phyloP scores from a whole-genome alignment of 2,329 filamentous ascomycete genomes.

The Talaromyces funiculosus region DNA sequence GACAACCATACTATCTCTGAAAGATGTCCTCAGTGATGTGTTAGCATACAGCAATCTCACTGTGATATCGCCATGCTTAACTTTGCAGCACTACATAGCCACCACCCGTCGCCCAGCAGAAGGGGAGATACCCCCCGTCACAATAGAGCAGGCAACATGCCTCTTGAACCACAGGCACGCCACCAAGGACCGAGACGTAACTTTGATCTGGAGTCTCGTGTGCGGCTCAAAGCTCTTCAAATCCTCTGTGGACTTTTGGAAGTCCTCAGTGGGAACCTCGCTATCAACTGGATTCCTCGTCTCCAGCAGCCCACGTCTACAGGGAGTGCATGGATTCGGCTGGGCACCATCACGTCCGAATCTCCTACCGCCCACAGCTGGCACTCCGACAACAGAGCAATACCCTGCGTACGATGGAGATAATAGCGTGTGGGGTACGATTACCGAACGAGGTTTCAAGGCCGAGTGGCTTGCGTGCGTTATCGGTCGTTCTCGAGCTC shows the following conservation, averaged over 20 bases:
- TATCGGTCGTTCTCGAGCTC: background rate
- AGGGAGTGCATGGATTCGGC: conserved; percentile 2
- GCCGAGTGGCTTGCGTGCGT: background rate
- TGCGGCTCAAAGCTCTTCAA: conserved; percentile 12
- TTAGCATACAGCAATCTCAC: conserved; percentile 7
- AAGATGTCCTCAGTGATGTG: background rate
- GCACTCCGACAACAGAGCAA: background rate
- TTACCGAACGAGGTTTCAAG: conserved; percentile 5
- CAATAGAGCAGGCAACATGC: conserved; percentile 15
- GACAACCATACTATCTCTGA: conserved; percentile 8
- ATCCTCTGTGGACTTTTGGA: conserved; percentile 12
- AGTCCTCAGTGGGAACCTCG: background rate
- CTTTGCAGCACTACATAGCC: conserved; percentile 11
- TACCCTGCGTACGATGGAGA: background rate
- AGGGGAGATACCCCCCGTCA: background rate
- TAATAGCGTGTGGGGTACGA: background rate
- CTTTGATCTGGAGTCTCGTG: conserved; percentile 20
- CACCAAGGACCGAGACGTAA: conserved; percentile 18
- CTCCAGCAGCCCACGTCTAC: conserved; percentile 5
- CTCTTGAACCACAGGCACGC: conserved; percentile 21
- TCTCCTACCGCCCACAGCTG: conserved; percentile 10
- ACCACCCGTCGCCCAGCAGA: background rate
- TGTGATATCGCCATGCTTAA: conserved; percentile 9
- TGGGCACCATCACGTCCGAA: conserved; percentile 15
- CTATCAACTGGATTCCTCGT: conserved; percentile 3